Conservation (phyloP, 345 rosid genomes). For the Aurinia saxatilis region DNA sequence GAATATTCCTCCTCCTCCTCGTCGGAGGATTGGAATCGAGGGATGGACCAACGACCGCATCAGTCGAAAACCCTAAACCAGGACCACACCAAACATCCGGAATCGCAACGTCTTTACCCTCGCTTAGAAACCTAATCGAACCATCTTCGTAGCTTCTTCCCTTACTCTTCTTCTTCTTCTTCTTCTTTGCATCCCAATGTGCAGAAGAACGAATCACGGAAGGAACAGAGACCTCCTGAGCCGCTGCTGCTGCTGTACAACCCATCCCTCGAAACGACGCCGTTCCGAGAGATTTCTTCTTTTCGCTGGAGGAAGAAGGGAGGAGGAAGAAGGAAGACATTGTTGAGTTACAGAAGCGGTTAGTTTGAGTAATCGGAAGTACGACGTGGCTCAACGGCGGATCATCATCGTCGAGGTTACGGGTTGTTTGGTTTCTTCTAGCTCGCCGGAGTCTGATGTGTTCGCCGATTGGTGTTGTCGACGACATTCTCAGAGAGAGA, state of each 20-base stretch:
- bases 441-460: constrained; percentile 47
- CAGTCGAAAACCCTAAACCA: constrained; percentile 73
- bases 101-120: constrained; percentile 32
- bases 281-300: constrained; percentile 46
- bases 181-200: constrained; percentile 44
- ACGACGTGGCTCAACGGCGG: constrained; percentile 38
- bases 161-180: constrained; percentile 29
- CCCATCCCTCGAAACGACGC: constrained; percentile 65
- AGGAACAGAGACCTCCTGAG: constrained; percentile 76
- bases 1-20: constrained; percentile 40
- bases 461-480: constrained; percentile 41
- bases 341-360: constrained; percentile 30
- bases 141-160: constrained; percentile 8
- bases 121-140: constrained; percentile 18
- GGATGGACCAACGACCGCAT: constrained; percentile 54
- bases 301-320: constrained; percentile 35
- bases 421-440: constrained; percentile 37
- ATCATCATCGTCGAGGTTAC: constrained; percentile 22
- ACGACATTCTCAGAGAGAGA: constrained; percentile 29
- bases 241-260: constrained; percentile 61
- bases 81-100: constrained; percentile 94
- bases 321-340: constrained; percentile 31
- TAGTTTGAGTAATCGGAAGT: constrained; percentile 24
- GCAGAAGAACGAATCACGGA: constrained; percentile 68
- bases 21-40: constrained; percentile 33